phyloP scores from a whole-genome alignment of 2,329 filamentous ascomycete genomes.

The Alternaria panax region DNA sequence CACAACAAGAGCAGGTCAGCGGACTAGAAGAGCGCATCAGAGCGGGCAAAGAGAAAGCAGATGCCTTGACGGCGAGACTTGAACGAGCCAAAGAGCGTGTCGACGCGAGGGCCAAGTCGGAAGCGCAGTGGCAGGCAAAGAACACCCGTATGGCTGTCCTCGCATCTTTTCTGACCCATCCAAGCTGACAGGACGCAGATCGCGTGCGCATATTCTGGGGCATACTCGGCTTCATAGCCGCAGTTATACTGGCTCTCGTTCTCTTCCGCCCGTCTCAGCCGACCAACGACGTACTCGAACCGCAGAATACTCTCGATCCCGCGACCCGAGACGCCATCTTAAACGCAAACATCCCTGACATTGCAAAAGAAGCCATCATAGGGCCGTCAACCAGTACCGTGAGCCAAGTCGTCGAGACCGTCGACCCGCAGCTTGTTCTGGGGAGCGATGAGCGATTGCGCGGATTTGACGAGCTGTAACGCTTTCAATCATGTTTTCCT shows the following conservation, averaged over 20 bases:
- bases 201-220: constrained; percentile 71
- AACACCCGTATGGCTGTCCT: constrained; percentile 52
- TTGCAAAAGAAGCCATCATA: constrained; percentile 45
- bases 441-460: constrained; percentile 29
- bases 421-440: constrained; percentile 5
- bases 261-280: constrained; percentile 45
- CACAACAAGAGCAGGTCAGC: constrained; percentile 70
- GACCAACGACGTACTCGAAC: constrained; percentile 12
- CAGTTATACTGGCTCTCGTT: constrained; percentile 58
- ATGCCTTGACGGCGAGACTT: constrained; percentile 67
- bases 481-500: not conserved
- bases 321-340: constrained; percentile 29
- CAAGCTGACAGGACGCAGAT: constrained; percentile 39
- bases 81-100: constrained; percentile 69
- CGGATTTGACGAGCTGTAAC: constrained; percentile 35
- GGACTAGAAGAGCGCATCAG: constrained; percentile 68
- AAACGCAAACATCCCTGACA: constrained; percentile 42
- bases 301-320: constrained; percentile 23
- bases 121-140: constrained; percentile 72
- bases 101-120: constrained; percentile 71
- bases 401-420: constrained; percentile 9
- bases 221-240: constrained; percentile 56
- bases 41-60: constrained; percentile 66
- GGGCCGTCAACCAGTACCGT: constrained; percentile 16
- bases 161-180: not conserved